Percentiles rank a stretch among this genome's conserved stretches.
Evolutionary conservation across 164 flowering plant species (phyloP).

Genomic region (Houttuynia cordata): DNA sequence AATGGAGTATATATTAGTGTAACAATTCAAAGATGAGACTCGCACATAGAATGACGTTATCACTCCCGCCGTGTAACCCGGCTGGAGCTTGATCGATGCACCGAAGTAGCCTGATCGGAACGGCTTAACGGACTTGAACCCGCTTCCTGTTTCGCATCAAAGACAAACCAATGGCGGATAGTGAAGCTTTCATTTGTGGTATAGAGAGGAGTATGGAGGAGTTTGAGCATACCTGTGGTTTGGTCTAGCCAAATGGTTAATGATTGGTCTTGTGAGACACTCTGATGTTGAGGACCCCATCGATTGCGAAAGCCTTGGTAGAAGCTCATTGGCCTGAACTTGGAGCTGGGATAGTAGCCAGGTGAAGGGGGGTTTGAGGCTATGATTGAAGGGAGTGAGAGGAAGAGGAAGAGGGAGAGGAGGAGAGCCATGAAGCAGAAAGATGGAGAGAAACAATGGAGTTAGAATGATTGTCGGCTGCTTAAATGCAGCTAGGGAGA

Average conservation of each 20-base stretch:
- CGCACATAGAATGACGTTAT: slow-evolving; percentile 84
- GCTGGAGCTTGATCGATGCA: slow-evolving; percentile 63
- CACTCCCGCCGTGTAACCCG: slow-evolving; percentile 95
- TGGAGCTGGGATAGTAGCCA: slow-evolving; percentile 72
- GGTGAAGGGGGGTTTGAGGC: slow-evolving; percentile 51
- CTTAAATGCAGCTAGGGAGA: slow-evolving; percentile 11
- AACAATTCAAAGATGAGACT: not conserved
- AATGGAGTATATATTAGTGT: too few species aligned
- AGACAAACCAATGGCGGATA: not conserved
- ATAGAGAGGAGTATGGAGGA: too few species aligned
- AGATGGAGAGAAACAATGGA: not conserved
- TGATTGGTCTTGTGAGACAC: slow-evolving; percentile 27
- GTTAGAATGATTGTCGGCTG: slow-evolving; percentile 6
- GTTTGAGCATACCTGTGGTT: slow-evolving; percentile 38
- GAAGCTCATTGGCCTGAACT: slow-evolving; percentile 45
- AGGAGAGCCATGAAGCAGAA: slow-evolving; percentile 6
- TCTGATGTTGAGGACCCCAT: slow-evolving; percentile 86
- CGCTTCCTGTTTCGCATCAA: slow-evolving; percentile 46
- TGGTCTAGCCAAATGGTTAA: slow-evolving; percentile 81
- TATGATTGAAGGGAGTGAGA: slow-evolving; percentile 21
- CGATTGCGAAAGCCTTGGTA: slow-evolving; percentile 51
- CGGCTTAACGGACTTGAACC: slow-evolving; percentile 57
- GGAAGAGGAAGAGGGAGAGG: slow-evolving; percentile 13
- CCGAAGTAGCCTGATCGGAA: slow-evolving; percentile 71
- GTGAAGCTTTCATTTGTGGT: too few species aligned